phyloP scores from a whole-genome alignment of 345 rosid species.

The Trapa bicornis region DNA sequence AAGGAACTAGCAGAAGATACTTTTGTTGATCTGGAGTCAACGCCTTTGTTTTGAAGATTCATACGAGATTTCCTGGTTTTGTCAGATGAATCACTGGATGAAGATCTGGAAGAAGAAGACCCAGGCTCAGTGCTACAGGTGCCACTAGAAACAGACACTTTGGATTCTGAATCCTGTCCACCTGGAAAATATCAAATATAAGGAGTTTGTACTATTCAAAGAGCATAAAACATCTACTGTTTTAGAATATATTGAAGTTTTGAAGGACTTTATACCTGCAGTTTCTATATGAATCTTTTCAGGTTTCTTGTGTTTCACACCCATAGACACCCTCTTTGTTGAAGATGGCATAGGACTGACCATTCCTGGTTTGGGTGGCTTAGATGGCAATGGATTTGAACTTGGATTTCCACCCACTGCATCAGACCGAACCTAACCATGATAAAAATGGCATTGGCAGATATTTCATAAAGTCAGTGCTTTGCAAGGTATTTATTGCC shows the following conservation, averaged over 20 bases:
- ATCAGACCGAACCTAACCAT: slow-evolving; percentile 21
- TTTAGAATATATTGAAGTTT: not conserved
- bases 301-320: slow-evolving; percentile 34
- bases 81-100: slow-evolving; percentile 44
- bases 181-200: slow-evolving; percentile 24
- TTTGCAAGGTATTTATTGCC: not conserved
- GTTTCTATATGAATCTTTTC: slow-evolving; percentile 34
- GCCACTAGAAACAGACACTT: slow-evolving; percentile 23
- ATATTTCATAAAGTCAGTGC: not conserved
- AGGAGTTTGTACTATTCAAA: slow-evolving; percentile 4
- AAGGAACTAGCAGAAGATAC: slow-evolving; percentile 19
- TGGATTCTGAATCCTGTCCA: slow-evolving; percentile 26
- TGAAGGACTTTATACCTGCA: slow-evolving; percentile 8
- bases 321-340: slow-evolving; percentile 41
- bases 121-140: slow-evolving; percentile 27
- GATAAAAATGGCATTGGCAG: not conserved
- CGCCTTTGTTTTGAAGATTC: slow-evolving; percentile 24
- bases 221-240: slow-evolving; percentile 7
- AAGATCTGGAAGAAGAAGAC: slow-evolving; percentile 29
- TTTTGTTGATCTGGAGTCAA: slow-evolving; percentile 20
- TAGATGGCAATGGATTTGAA: slow-evolving; percentile 27
- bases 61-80: slow-evolving; percentile 25
- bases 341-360: slow-evolving; percentile 24
- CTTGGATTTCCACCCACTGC: slow-evolving; percentile 23
- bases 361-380: slow-evolving; percentile 35